phyloP scores from a whole-genome alignment of 139 green algal genomes.

The Chlamydomonas sphaeroides region DNA sequence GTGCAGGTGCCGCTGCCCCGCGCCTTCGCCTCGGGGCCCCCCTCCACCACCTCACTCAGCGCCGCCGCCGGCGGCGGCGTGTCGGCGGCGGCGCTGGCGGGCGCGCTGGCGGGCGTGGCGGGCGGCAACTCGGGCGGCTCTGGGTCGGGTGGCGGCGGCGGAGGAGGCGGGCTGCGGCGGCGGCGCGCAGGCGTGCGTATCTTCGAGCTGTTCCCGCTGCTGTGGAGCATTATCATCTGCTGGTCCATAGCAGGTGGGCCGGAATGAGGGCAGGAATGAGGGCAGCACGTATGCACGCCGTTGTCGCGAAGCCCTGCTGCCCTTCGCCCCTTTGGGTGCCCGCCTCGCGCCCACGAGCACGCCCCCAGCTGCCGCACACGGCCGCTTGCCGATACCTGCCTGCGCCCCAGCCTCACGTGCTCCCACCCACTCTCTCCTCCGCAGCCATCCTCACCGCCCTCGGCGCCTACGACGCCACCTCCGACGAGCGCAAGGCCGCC shows the following conservation, averaged over 20 bases:
- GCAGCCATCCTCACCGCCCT: slow-evolving; percentile 58
- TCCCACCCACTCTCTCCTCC: too few relatives aligned
- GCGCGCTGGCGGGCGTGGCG: background rate
- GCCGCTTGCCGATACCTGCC: too few relatives aligned
- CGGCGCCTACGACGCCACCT: slow-evolving; percentile 59
- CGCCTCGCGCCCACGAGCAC: too few relatives aligned
- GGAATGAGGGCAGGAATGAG: background rate
- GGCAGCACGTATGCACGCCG: background rate
- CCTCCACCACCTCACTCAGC: background rate
- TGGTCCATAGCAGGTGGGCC: slow-evolving; percentile 38
- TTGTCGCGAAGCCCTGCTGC: too few relatives aligned
- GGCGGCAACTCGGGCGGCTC: too few relatives aligned
- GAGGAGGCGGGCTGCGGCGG: background rate
- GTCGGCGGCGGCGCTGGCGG: background rate
- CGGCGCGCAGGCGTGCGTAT: slow-evolving; percentile 40
- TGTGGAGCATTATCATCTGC: slow-evolving; percentile 38
- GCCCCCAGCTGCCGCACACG: too few relatives aligned
- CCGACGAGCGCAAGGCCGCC: slow-evolving; percentile 26
- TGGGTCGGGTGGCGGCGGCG: background rate
- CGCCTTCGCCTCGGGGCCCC: background rate
- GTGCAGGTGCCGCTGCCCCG: slow-evolving; percentile 49
- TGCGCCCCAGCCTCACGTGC: too few relatives aligned
- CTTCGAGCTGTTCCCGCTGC: slow-evolving; percentile 61
- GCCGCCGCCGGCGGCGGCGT: background rate
- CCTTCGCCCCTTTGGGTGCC: too few relatives aligned